A percentile compares a stretch with the other conserved stretches of the same genome.
Evolutionary conservation across 352 stramenopile species (phyloP).

Genomic region (Globisporangium rhizosaccharum): DNA sequence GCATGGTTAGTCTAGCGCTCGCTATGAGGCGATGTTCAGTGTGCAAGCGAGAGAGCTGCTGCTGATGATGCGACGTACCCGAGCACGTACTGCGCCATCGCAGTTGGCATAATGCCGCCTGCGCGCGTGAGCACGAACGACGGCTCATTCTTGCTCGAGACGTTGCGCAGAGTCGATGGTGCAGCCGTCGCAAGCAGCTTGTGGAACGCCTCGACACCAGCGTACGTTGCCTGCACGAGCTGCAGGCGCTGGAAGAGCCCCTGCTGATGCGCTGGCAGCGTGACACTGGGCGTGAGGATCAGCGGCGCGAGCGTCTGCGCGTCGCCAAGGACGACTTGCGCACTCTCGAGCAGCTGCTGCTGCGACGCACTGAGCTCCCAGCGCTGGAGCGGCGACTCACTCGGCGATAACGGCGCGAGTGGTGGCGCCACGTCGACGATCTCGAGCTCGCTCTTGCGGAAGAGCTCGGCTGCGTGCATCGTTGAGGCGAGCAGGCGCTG

Average conservation of each 20-base stretch:
- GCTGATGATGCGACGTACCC: slow-evolving; percentile 18
- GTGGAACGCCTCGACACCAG: slow-evolving; percentile 50
- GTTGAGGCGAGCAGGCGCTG: slow-evolving; percentile 21
- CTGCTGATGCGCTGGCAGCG: slow-evolving; percentile 19
- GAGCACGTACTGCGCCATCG: slow-evolving; percentile 66
- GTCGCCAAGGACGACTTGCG: slow-evolving; percentile 43
- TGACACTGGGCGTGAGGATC: slow-evolving; percentile 22
- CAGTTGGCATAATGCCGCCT: slow-evolving; percentile 44
- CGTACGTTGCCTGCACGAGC: slow-evolving; percentile 65
- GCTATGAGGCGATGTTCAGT: neutral
- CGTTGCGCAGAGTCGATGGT: slow-evolving; percentile 7
- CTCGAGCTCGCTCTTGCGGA: slow-evolving; percentile 33
- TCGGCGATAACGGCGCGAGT: slow-evolving; percentile 5
- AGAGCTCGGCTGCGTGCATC: slow-evolving; percentile 33
- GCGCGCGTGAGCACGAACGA: slow-evolving; percentile 50
- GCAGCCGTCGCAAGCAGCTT: slow-evolving; percentile 14
- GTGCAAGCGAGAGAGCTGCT: neutral
- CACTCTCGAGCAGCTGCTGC: slow-evolving; percentile 29
- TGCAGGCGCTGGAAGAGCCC: slow-evolving; percentile 33
- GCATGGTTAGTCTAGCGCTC: neutral
- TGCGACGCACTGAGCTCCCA: slow-evolving; percentile 35
- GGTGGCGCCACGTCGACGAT: slow-evolving; percentile 32
- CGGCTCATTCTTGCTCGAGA: slow-evolving; percentile 10
- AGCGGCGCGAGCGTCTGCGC: slow-evolving; percentile 36
- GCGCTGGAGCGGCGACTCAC: slow-evolving; percentile 4